Percentiles rank a stretch among this genome's conserved stretches.
phyloP scores from a whole-genome alignment of 306 rosid genomes.

The Canavalia gladiata region DNA sequence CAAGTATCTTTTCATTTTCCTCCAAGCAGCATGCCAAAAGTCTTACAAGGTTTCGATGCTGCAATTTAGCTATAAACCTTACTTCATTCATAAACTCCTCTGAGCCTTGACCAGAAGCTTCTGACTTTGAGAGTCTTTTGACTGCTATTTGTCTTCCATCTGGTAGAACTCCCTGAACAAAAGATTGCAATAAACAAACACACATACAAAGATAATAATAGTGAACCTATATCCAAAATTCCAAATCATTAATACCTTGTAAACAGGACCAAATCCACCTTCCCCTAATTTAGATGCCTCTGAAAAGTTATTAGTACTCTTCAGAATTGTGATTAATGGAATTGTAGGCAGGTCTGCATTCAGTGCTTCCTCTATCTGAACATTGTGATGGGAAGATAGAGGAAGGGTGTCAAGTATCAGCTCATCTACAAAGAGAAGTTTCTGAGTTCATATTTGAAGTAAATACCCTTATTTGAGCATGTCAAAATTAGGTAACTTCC shows the following conservation, averaged over 20 bases:
- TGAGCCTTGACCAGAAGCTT: conserved; percentile 59
- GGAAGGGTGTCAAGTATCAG: not conserved
- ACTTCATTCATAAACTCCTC: not conserved
- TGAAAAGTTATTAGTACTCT: conserved; percentile 50
- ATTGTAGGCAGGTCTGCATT: conserved; percentile 45
- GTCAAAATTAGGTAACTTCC: too few species aligned
- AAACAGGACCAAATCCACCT: conserved; percentile 11
- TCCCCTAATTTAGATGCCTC: conserved; percentile 50
- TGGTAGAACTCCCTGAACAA: conserved; percentile 56
- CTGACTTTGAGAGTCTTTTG: conserved; percentile 57
- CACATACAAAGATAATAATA: not conserved
- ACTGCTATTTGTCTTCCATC: conserved; percentile 61
- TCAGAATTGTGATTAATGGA: conserved; percentile 27
- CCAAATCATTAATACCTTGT: not conserved
- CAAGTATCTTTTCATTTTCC: not conserved
- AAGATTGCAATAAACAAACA: not conserved
- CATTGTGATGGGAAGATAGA: not conserved
- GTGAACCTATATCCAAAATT: too few species aligned
- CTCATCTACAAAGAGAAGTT: not conserved
- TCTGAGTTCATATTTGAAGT: not conserved
- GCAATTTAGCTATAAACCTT: conserved; percentile 3
- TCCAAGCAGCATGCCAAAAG: not conserved
- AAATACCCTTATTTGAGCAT: not conserved
- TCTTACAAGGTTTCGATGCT: not conserved
- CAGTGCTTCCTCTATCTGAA: conserved; percentile 17